Evolutionary conservation across 2,329 filamentous ascomycete species (phyloP).

Genomic region (Chrysosphaeria jannelii): DNA sequence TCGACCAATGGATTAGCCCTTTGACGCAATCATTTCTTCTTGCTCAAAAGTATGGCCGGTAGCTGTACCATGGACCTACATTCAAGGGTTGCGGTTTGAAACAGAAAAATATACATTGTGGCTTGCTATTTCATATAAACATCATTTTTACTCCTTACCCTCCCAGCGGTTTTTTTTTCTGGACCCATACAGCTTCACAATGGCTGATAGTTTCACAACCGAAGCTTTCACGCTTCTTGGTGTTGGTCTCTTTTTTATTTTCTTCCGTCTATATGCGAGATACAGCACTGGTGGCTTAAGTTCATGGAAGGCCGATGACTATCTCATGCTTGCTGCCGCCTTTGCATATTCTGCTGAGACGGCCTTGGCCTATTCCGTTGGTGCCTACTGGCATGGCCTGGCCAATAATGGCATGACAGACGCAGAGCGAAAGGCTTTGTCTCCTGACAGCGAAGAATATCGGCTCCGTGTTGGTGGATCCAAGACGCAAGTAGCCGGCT

Average conservation of each 20-base stretch:
- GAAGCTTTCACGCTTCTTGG: constrained; percentile 20
- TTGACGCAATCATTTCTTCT: too few relatives aligned
- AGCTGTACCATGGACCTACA: too few relatives aligned
- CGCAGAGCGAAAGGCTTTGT: constrained; percentile 6
- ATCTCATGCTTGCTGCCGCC: constrained; percentile 22
- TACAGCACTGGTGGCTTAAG: constrained; percentile 15
- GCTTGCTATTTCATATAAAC: too few relatives aligned
- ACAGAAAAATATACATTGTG: too few relatives aligned
- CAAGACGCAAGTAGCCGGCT: constrained; percentile 9
- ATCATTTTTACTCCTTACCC: too few relatives aligned
- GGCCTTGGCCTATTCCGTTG: constrained; percentile 7
- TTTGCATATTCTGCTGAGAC: constrained; percentile 8
- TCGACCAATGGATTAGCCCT: too few relatives aligned
- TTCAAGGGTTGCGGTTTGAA: too few relatives aligned
- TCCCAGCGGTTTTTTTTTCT: too few relatives aligned
- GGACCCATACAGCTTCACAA: not conserved
- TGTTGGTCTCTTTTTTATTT: constrained; percentile 17
- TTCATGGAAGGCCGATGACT: constrained; percentile 25
- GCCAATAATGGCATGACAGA: constrained; percentile 10
- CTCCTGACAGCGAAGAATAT: constrained; percentile 7
- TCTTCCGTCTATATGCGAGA: constrained; percentile 18
- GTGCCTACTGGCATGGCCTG: constrained; percentile 7
- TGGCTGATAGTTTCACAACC: constrained; percentile 9
- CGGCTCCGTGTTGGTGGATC: constrained; percentile 9
- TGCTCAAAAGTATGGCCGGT: too few relatives aligned